These are phyloP conservation scores for Leccinum fibrillosum DNA, from an alignment of 768 basidiomycete genomes.

Conservation along the genomic window DNA sequence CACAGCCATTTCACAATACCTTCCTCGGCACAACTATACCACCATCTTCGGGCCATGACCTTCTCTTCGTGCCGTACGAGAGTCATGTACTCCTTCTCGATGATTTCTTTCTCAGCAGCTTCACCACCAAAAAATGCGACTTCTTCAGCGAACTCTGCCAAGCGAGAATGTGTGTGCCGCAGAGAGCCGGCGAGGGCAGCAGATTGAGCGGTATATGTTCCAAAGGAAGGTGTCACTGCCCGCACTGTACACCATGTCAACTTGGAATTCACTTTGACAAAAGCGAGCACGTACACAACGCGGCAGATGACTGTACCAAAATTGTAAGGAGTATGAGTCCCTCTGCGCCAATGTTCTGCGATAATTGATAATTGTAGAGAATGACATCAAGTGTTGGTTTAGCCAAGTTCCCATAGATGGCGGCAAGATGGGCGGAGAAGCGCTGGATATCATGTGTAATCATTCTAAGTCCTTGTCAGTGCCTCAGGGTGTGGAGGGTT, in stretches of 20 bases:
- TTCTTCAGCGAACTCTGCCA: slow-evolving; percentile 87
- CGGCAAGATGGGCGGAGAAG: slow-evolving; percentile 86
- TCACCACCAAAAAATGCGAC: slow-evolving; percentile 88
- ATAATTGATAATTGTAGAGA: slow-evolving; percentile 93
- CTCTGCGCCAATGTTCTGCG: slow-evolving; percentile 92
- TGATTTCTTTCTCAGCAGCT: slow-evolving; percentile 83
- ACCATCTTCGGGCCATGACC: slow-evolving; percentile 77
- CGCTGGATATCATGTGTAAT: slow-evolving; percentile 94
- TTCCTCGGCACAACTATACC: slow-evolving; percentile 91
- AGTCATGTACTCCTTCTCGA: slow-evolving; percentile 85
- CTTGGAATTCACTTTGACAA: not conserved
- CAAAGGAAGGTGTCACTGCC: slow-evolving; percentile 87
- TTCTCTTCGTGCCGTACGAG: slow-evolving; percentile 83
- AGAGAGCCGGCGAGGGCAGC: slow-evolving; percentile 86
- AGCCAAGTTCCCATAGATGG: slow-evolving; percentile 91
- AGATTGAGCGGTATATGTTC: slow-evolving; percentile 83
- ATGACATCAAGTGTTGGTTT: slow-evolving; percentile 93
- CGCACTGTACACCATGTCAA: slow-evolving; percentile 55
- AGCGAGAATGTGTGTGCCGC: slow-evolving; percentile 87
- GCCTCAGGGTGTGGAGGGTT: not conserved
- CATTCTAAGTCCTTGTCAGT: slow-evolving; percentile 53
- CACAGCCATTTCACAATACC: slow-evolving; percentile 96
- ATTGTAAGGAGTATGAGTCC: slow-evolving; percentile 81
- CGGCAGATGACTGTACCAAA: slow-evolving; percentile 80
- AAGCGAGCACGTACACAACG: slow-evolving; percentile 58